Base-by-base conservation (phyloP, 768 basidiomycete species). In the Lactarius sanguifluus region DNA sequence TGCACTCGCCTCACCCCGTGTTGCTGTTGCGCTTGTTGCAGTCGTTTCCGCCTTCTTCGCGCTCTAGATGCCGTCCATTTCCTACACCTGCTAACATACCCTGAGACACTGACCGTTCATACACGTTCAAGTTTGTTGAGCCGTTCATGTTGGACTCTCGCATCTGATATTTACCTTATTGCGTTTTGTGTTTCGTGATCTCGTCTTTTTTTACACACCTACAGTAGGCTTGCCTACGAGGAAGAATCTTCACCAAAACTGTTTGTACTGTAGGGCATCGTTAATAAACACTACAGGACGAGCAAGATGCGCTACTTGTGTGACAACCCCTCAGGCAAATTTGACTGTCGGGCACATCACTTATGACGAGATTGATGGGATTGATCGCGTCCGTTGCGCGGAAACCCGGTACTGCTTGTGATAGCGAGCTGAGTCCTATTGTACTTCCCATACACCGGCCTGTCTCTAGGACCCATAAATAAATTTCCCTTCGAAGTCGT, bases 21-120 rank as follows among this genome's bases (percentile, higher is more conserved):
- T 81, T 32, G 73, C 83, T 57, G 79, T 88, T 62, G 83, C 79
- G 60, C 72, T 83, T 47, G 79, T 80, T 55, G 85, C 82, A 52
- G 77, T 85, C 75, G 77, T 82, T 67, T 81, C 85, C 13, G 73
- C 77, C 13, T 67, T 76, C 66, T 75, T 80, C 65, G 68, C 68
- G 66, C 74, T 86, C 66, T 87, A 79, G 81, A 65, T 56, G 41
- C 9, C 23, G 2, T 2, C 5, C 40, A 12, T 36, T 8, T 23
- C 8, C n/a, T n/a, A 18, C 59, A 55, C 60, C 56, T 54, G 5
- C 8, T 59, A 65, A 43, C 56, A 62, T 67, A 64, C 62, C 62
- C 62, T 15, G 56, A 56, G 43, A 41, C 16, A 41, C 40, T 43
- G 65, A 54, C 20, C 61, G 36, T 69, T 34, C n/a, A 62, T 63